phyloP scores from a whole-genome alignment of 2,329 filamentous ascomycete species.

The Zalaria sp. region DNA sequence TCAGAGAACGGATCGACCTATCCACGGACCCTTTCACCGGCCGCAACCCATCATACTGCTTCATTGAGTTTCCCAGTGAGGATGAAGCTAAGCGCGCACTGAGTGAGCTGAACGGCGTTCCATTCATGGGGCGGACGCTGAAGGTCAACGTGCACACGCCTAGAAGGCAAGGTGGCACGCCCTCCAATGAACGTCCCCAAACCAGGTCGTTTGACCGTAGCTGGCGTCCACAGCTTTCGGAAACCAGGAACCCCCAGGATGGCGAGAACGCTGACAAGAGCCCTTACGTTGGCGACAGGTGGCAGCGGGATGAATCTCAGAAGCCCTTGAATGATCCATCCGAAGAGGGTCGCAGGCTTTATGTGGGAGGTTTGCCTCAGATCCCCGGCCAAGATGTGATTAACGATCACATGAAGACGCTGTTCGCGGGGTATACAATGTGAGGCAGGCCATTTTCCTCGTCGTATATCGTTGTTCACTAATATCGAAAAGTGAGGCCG shows the following conservation, averaged over 20 bases:
- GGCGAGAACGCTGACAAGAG: background rate
- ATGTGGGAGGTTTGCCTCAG: constrained; percentile 32
- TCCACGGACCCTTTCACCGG: constrained; percentile 54
- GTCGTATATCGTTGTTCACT: no score
- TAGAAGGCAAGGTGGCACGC: constrained; percentile 2
- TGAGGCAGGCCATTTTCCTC: background rate
- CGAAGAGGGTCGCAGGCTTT: constrained; percentile 28
- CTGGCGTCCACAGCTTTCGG: background rate
- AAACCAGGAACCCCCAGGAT: background rate
- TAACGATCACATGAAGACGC: constrained; percentile 25
- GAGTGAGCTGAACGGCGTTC: constrained; percentile 37
- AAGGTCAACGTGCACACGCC: constrained; percentile 37
- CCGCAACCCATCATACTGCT: constrained; percentile 61
- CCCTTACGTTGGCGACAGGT: constrained; percentile 23
- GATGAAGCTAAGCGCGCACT: constrained; percentile 46
- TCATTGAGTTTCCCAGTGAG: constrained; percentile 49
- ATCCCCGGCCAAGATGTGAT: constrained; percentile 27
- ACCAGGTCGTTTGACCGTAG: constrained; percentile 1
- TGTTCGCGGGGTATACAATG: constrained; percentile 31
- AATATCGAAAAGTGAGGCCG: constrained; percentile 16
- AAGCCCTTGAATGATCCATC: constrained; percentile 14
- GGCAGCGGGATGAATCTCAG: constrained; percentile 26
- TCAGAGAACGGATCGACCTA: constrained; percentile 45
- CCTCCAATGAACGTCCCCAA: background rate
- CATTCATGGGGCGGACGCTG: constrained; percentile 43